Percentiles rank a stretch among this genome's conserved stretches.
Conservation (phyloP, 768 basidiomycete genomes). For the Boletus subparvulus region DNA sequence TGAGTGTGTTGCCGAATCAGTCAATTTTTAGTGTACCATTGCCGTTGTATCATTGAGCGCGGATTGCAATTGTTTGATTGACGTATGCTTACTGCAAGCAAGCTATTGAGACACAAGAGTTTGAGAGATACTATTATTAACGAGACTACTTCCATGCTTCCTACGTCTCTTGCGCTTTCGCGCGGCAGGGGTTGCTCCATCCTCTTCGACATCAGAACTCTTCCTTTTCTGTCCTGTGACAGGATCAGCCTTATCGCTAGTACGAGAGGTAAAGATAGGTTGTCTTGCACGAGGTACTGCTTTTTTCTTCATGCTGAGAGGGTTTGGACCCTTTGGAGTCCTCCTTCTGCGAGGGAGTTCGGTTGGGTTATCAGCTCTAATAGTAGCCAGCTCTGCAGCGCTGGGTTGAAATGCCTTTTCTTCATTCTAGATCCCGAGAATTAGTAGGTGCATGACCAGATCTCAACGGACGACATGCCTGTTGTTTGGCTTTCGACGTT, state of each 20-base stretch:
- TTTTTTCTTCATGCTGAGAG: conserved; percentile 91
- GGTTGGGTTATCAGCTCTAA: conserved; percentile 34
- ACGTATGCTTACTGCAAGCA: not conserved
- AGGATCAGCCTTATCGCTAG: not conserved
- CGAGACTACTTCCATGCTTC: not conserved
- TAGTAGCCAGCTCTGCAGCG: conserved; percentile 45
- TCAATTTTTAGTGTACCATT: not conserved
- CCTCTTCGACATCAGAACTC: not conserved
- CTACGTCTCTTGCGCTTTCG: conserved; percentile 28
- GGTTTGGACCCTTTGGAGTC: conserved; percentile 86
- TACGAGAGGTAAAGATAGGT: not conserved
- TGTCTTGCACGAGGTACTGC: conserved; percentile 30
- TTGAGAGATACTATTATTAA: not conserved
- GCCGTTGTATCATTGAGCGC: not conserved
- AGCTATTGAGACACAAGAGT: not conserved
- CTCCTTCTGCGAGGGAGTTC: conserved; percentile 56
- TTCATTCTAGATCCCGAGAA: conserved; percentile 51
- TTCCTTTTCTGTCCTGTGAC: conserved; percentile 22
- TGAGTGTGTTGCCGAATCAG: conserved; percentile 24
- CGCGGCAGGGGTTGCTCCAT: accelerated
- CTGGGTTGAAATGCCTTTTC: conserved; percentile 56
- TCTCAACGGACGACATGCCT: conserved; percentile 37
- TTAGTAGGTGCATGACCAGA: not conserved
- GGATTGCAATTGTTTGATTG: not conserved
- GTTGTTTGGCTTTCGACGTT: conserved; percentile 68